Evolutionary conservation across 768 basidiomycete genomes (phyloP), one percentile per base, ranked within the genome.

Genomic region (Kwoniella dejecticola): DNA sequence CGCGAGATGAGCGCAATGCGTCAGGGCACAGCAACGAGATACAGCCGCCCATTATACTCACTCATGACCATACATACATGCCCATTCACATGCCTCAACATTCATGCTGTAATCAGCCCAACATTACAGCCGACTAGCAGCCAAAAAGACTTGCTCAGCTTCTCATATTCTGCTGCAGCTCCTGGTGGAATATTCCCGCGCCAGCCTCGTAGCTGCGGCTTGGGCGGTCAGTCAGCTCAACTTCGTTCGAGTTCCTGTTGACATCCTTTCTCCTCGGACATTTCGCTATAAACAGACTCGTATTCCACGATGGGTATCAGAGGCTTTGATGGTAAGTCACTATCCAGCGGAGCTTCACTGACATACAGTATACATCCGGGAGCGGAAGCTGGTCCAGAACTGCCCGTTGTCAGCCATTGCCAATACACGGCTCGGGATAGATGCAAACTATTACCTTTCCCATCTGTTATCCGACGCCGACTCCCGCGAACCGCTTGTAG

Each of bases 401-500:
- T 85, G 89, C 57, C 85, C 90, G 21, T 85, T 98, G 55, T 85
- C 85, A 58, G 86, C 87, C 0, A 83, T 99, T 48, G 84, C 89
- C 41, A 91, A 96, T 75, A 90, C 93, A 53, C 89, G 96, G 45
- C 88, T 99, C 26, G 96, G 96, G 30, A 96, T 99, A 76, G 95
- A 99, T 83, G 93, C 92, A 2, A 87, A 89, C 2, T 87, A 88
- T 79, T 99, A 98, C 80, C 83, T 99, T 40, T 84, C 87, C 54
- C 82, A 84, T 45, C 83, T 98, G 66, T 87, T 87, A 15, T 66
- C 74, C 48, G 66, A 74, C 17, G 89, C 91, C 23, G 85, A 82
- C 62, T 86, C 91, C 17, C 85, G 89, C 31, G 96, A 99, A 82
- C 89, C 93, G 13, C 85, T 97, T 31, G 85, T 97, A 12, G 90